Evolutionary conservation across 257 asterid genomes (phyloP).

Genomic region (Lantana camara): DNA sequence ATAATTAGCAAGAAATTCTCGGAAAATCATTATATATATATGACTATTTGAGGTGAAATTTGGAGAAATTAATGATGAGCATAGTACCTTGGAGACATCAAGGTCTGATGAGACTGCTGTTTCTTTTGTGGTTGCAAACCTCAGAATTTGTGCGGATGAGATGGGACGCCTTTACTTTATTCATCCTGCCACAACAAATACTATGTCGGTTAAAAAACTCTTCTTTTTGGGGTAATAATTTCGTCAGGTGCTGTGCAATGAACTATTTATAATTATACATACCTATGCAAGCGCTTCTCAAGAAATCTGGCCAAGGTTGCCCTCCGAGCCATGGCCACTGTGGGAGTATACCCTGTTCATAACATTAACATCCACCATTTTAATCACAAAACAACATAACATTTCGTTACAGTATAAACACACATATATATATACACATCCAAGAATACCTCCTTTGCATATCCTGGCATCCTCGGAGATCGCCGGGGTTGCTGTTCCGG

Average conservation of each 20-base stretch:
- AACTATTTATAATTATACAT: too few relatives aligned
- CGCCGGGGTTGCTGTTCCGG: slow-evolving; percentile 20
- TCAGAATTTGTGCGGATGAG: slow-evolving; percentile 20
- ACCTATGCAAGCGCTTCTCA: slow-evolving; percentile 60
- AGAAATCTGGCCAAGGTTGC: slow-evolving; percentile 66
- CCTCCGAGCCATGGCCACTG: slow-evolving; percentile 62
- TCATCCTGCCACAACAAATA: slow-evolving; percentile 34
- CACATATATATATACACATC: background rate
- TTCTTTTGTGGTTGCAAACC: slow-evolving; percentile 12
- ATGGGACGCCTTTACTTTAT: slow-evolving; percentile 27
- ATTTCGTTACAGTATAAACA: background rate
- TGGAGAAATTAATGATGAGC: background rate
- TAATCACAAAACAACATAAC: background rate
- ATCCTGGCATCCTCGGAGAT: slow-evolving; percentile 19
- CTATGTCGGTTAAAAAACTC: too few relatives aligned
- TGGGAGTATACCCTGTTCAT: slow-evolving; percentile 34
- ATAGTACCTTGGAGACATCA: slow-evolving; percentile 6
- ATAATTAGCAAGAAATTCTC: background rate
- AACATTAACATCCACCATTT: background rate
- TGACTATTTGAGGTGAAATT: background rate
- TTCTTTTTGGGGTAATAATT: too few relatives aligned
- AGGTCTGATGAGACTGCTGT: slow-evolving; percentile 10
- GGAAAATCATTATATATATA: background rate
- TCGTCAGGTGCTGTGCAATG: too few relatives aligned
- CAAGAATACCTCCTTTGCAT: slow-evolving; percentile 21